phyloP scores from a whole-genome alignment of 2,329 filamentous ascomycete species.

The Aspergillus quadrilineatus region DNA sequence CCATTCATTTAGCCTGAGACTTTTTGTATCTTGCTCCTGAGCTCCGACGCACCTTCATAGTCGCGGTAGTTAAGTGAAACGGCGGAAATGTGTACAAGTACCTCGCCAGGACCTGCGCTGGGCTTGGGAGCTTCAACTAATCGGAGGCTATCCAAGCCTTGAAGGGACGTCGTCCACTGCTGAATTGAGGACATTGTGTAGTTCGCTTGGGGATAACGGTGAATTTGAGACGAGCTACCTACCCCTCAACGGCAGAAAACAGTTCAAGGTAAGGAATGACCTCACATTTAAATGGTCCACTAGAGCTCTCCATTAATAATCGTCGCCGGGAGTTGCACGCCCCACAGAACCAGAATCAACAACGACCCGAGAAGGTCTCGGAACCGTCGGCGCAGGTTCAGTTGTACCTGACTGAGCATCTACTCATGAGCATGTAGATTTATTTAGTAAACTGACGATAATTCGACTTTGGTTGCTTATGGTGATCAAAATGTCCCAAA shows the following conservation, averaged over 20 bases:
- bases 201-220: not conserved
- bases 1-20: not conserved
- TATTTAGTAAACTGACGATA: conserved; percentile 10
- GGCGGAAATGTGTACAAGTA: conserved; percentile 53
- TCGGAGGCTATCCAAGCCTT: conserved; percentile 57
- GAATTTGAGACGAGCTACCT: not conserved
- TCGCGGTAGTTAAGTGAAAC: conserved; percentile 57
- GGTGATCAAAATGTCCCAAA: too few species aligned
- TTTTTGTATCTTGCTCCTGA: not conserved
- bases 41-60: conserved; percentile 52
- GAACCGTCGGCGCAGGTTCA: not conserved
- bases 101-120: conserved; percentile 51
- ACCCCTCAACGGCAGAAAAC: not conserved
- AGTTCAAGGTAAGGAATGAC: not conserved
- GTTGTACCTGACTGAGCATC: not conserved
- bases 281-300: not conserved
- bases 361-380: not conserved
- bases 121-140: conserved; percentile 49
- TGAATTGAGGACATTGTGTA: conserved; percentile 20
- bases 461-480: too few species aligned
- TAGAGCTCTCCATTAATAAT: not conserved
- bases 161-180: conserved; percentile 58
- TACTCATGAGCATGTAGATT: not conserved
- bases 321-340: not conserved
- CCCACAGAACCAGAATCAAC: not conserved